A percentile compares a stretch with the other conserved stretches of the same genome.
These are phyloP conservation scores for Trichoderma guizhouense DNA, from an alignment of 2,329 filamentous ascomycete species.

Conservation along the genomic window DNA sequence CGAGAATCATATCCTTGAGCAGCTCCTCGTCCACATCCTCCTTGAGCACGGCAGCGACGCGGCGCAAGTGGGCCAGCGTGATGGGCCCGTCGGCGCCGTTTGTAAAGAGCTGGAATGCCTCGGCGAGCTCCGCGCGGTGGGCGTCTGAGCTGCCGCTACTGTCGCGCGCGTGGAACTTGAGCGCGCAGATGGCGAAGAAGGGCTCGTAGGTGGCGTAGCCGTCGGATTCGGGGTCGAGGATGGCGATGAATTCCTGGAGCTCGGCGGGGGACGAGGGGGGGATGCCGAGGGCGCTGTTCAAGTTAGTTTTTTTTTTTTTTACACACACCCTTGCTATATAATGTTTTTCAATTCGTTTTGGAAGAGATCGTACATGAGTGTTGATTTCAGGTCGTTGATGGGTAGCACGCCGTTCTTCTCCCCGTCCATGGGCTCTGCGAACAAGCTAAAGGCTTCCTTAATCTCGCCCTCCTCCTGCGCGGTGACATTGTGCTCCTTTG, in stretches of 20 bases:
- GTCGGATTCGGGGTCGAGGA: constrained; percentile 78
- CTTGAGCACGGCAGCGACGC: constrained; percentile 76
- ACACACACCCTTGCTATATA: background rate
- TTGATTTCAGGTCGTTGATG: constrained; percentile 65
- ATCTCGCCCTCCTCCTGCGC: constrained; percentile 86
- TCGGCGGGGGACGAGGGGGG: constrained; percentile 62
- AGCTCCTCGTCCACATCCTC: constrained; percentile 81
- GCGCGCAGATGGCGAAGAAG: constrained; percentile 83
- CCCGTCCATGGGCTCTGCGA: constrained; percentile 66
- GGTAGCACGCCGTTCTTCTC: constrained; percentile 71
- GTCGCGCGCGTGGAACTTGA: constrained; percentile 69
- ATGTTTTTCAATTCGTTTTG: background rate
- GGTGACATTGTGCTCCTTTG: constrained; percentile 84
- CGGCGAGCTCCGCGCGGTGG: constrained; percentile 66
- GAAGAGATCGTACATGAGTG: constrained; percentile 61
- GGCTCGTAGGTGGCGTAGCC: constrained; percentile 75
- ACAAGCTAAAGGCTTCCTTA: constrained; percentile 82
- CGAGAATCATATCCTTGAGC: constrained; percentile 88
- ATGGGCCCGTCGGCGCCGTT: constrained; percentile 58
- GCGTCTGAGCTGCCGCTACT: constrained; percentile 51
- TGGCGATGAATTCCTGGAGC: constrained; percentile 69
- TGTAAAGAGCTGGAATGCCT: constrained; percentile 80
- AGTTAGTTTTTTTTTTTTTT: background rate
- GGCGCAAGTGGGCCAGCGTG: constrained; percentile 71
- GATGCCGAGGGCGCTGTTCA: constrained; percentile 72